Percentiles rank a stretch among this genome's conserved stretches.
Conservation (phyloP, 768 basidiomycete genomes). For the Paxillus rubicundulus region DNA sequence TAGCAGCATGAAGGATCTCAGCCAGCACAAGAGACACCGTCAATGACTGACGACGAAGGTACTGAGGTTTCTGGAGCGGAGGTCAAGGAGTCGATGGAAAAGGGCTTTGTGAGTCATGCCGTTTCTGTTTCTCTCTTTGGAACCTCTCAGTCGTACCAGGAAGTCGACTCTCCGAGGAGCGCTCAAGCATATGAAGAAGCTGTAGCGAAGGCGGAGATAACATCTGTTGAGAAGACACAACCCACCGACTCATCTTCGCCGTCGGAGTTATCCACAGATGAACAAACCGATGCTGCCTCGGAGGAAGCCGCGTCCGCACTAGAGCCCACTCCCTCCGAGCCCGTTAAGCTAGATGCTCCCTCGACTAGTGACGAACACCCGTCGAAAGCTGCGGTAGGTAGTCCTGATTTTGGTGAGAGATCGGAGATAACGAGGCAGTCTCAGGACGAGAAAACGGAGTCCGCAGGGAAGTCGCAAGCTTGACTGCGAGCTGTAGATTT, state of each 20-base stretch:
- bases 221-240: slow-evolving; percentile 1
- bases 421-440: slow-evolving; percentile 5
- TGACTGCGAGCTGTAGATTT: slow-evolving; percentile 5
- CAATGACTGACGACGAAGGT: slow-evolving; percentile 31
- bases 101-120: slow-evolving; percentile 20
- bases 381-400: slow-evolving; percentile 16
- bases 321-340: neutral
- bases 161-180: slow-evolving; percentile 31
- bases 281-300: neutral
- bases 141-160: slow-evolving; percentile 17
- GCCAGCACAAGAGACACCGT: slow-evolving; percentile 1
- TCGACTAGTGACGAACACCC: slow-evolving; percentile 7
- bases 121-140: neutral
- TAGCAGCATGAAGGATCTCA: slow-evolving; percentile 19
- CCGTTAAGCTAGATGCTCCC: neutral
- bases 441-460: slow-evolving; percentile 1
- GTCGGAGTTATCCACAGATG: neutral
- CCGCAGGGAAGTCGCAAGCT: slow-evolving; percentile 8
- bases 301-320: neutral
- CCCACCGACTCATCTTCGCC: neutral
- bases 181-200: slow-evolving; percentile 28
- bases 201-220: slow-evolving; percentile 6
- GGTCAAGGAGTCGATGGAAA: slow-evolving; percentile 30
- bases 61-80: slow-evolving; percentile 28
- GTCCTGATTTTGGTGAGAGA: neutral